Evolutionary conservation across 306 rosid species (phyloP).

Genomic region (Cercis canadensis): DNA sequence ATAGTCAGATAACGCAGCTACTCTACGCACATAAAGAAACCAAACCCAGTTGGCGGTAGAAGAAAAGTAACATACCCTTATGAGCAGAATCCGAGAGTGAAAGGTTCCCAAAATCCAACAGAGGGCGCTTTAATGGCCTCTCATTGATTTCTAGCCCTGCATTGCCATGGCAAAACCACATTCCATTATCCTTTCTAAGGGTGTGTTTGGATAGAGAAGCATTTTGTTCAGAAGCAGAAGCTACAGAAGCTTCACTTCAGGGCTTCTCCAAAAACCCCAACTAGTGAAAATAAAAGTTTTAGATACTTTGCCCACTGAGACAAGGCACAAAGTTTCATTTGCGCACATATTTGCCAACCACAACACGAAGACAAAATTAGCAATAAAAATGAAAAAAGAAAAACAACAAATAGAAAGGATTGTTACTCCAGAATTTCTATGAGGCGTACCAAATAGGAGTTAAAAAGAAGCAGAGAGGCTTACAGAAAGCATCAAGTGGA

Average conservation of each 20-base stretch:
- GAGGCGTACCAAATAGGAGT: background rate
- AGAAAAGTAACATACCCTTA: conserved; percentile 51
- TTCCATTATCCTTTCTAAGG: background rate
- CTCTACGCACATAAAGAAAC: background rate
- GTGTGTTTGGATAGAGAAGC: no score
- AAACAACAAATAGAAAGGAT: no score
- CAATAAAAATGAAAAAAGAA: no score
- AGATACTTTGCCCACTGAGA: background rate
- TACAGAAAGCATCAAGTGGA: conserved; percentile 82
- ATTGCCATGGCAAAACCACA: conserved; percentile 15
- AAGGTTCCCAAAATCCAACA: conserved; percentile 73
- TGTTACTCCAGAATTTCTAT: no score
- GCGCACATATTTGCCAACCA: background rate
- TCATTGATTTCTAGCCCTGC: conserved; percentile 90
- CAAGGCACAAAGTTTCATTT: background rate
- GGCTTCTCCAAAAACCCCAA: background rate
- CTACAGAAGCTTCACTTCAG: no score
- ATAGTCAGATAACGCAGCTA: background rate
- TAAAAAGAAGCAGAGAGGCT: conserved; percentile 18
- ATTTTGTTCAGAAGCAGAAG: no score
- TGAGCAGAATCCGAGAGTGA: conserved; percentile 59
- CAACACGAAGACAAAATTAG: background rate
- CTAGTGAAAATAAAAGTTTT: no score
- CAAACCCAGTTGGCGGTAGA: conserved; percentile 6
- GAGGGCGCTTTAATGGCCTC: conserved; percentile 79